Evolutionary conservation across 805 yeast species (phyloP), one percentile per base, ranked within the genome.

Genomic region (Candida gorgasii): DNA sequence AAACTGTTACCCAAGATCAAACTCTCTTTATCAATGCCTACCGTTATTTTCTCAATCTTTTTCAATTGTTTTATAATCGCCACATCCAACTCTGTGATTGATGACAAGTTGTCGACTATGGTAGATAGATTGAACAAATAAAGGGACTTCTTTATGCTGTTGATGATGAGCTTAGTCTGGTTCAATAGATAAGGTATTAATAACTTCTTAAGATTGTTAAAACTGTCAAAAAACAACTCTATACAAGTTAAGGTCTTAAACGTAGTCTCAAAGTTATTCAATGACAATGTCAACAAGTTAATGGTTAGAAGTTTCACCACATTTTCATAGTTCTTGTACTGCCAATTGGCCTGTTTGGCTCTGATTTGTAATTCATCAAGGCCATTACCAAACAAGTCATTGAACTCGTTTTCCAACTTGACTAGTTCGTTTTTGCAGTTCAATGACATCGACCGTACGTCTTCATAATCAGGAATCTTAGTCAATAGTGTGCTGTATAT

Each of bases 391-490:
- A 67, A 62, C 2, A 65, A 37, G 16, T 40, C 45, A 39, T 63
- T 63, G 44, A 66, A 52, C 39, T 64, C 63, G 8, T 55, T 54
- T 42, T 70, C 76, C 22, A 68, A 47, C 36, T 49, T 52, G 22
- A 49, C 34, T 30, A 65, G 36, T 4, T 47, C 40, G 15, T 43
- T 16, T 40, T 55, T 55, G 5, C 63, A 52, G 20, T 45, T 44
- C 36, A 46, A 39, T 1, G 71, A 53, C 62, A 67, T 57, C n/a
- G 40, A 14, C 2, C 72, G 65, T 39, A 70, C 51, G 51, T 70
- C 76, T 32, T 67, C 74, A 44, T 67, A 69, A 44, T 67, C 54
- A 17, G 71, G 67, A 19, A 70, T 60, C 45, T 70, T 70, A 33
- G 55, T 49, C 19, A 70, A 53, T 31, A 70, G 52, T 12, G 73